Percentiles rank a stretch among this genome's conserved stretches.
These are phyloP conservation scores for Silene conica DNA, from an alignment of 148 eudicot species.

Conservation along the genomic window DNA sequence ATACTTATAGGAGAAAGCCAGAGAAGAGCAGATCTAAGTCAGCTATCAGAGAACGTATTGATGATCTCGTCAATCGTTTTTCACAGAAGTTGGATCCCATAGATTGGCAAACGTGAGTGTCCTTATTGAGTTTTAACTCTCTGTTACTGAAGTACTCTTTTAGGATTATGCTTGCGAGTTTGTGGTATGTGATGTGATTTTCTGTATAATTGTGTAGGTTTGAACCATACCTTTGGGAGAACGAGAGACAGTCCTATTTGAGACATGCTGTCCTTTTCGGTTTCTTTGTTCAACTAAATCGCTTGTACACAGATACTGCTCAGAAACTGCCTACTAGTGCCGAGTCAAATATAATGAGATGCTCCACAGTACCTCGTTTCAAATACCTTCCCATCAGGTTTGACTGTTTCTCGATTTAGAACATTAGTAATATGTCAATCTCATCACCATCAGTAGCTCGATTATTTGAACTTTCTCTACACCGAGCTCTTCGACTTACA, in stretches of 20 bases:
- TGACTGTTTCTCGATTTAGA: not conserved
- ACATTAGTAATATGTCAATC: not conserved
- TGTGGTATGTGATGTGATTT: conserved; percentile 6
- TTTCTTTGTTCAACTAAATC: conserved; percentile 92
- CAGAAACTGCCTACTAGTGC: conserved; percentile 77
- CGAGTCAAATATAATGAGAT: conserved; percentile 91
- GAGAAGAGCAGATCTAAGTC: conserved; percentile 54
- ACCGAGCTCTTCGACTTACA: not conserved
- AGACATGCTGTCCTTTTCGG: conserved; percentile 95
- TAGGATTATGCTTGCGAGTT: not conserved
- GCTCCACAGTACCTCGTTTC: conserved; percentile 87
- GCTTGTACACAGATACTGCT: conserved; percentile 65
- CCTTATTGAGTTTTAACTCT: not conserved
- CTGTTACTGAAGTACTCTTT: not conserved
- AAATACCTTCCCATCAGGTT: conserved; percentile 98
- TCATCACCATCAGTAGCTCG: not conserved
- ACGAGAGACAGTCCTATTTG: conserved; percentile 88
- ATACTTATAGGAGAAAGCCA: conserved; percentile 66
- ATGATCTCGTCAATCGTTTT: conserved; percentile 52
- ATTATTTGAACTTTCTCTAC: not conserved
- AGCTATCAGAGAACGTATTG: conserved; percentile 48
- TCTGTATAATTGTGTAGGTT: conserved; percentile 41
- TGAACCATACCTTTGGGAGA: conserved; percentile 96
- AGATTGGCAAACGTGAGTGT: conserved; percentile 92
- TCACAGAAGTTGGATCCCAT: conserved; percentile 88